phyloP scores from a whole-genome alignment of 306 rosid species.

The Cucumis cinereus region DNA sequence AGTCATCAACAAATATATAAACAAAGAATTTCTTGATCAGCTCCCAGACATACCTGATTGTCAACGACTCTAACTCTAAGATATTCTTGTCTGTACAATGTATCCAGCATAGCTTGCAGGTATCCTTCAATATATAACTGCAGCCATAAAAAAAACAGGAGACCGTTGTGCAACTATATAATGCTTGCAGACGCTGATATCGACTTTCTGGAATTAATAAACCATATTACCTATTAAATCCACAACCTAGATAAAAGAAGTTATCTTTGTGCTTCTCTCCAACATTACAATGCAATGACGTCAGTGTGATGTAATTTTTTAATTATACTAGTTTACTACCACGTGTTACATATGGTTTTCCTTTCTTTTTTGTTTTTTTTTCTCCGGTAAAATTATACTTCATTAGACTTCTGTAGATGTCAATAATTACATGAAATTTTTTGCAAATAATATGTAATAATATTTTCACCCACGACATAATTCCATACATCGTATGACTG shows the following conservation, averaged over 20 bases:
- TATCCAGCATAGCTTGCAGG: slow-evolving; percentile 95
- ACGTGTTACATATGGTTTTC: neutral
- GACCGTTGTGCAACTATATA: neutral
- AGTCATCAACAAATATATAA: neutral
- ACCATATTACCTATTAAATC: neutral
- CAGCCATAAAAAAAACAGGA: slow-evolving; percentile 20
- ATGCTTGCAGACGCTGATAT: neutral
- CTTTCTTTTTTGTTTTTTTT: neutral
- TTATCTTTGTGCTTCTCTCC: neutral
- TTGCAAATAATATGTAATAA: neutral
- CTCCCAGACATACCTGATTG: slow-evolving; percentile 46
- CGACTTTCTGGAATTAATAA: neutral
- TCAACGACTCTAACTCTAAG: slow-evolving; percentile 82
- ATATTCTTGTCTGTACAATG: slow-evolving; percentile 79
- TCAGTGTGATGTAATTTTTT: neutral
- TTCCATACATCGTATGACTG: neutral
- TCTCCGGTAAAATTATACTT: neutral
- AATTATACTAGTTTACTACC: neutral
- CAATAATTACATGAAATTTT: neutral
- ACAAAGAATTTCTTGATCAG: neutral
- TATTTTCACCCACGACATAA: neutral
- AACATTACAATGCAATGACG: neutral
- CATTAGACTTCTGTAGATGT: neutral
- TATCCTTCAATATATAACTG: slow-evolving; percentile 97
- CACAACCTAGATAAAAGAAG: neutral